A percentile compares a stretch with the other conserved stretches of the same genome.
These are phyloP conservation scores for Phallus indusiatus DNA, from an alignment of 768 basidiomycete genomes.

Conservation along the genomic window DNA sequence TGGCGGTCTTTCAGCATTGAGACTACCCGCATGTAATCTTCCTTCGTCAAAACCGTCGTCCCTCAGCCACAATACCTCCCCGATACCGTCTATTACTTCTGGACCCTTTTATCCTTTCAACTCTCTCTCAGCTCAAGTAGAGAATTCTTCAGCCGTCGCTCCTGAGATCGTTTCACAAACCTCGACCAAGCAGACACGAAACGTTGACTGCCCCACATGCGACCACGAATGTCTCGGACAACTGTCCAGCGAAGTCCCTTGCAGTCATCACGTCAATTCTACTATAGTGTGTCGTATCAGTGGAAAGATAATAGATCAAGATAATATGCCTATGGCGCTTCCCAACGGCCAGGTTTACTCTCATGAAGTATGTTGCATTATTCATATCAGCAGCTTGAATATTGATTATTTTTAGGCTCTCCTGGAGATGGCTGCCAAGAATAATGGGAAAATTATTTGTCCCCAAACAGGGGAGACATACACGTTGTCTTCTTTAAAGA, in stretches of 20 bases:
- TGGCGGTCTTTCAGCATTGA: slow-evolving; percentile 85
- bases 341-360: slow-evolving; percentile 91
- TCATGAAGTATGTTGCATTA: slow-evolving; percentile 53
- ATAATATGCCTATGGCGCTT: slow-evolving; percentile 88
- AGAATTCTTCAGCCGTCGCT: background rate
- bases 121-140: slow-evolving; percentile 5
- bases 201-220: slow-evolving; percentile 89
- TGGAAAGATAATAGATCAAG: slow-evolving; percentile 91
- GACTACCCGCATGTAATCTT: slow-evolving; percentile 63
- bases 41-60: slow-evolving; percentile 6
- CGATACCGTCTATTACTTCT: background rate
- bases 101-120: slow-evolving; percentile 9
- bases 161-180: background rate
- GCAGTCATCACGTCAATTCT: slow-evolving; percentile 90
- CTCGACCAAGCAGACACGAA: slow-evolving; percentile 41
- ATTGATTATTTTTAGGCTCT: slow-evolving; percentile 47
- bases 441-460: slow-evolving; percentile 74
- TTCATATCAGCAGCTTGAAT: background rate
- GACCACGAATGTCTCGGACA: slow-evolving; percentile 60
- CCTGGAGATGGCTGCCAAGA: slow-evolving; percentile 77
- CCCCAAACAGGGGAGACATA: slow-evolving; percentile 63
- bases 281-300: slow-evolving; percentile 89
- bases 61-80: background rate
- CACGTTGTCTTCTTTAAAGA: slow-evolving; percentile 57
- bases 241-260: slow-evolving; percentile 80